Base-by-base conservation (phyloP, 1,284 basidiomycete species). In the Porodaedalea pini region DNA sequence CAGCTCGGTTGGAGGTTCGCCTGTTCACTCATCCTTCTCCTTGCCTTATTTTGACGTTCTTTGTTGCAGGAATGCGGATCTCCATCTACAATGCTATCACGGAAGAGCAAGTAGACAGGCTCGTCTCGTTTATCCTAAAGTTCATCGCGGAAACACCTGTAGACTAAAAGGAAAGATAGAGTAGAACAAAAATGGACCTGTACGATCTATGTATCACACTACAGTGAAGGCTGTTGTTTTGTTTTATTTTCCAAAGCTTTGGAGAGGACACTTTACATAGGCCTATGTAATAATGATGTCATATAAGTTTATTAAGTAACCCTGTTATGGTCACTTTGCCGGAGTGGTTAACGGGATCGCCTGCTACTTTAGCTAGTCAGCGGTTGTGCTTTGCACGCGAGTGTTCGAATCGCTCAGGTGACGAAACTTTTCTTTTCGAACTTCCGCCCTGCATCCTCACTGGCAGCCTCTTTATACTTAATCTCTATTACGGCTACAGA, bases 71-170 rank as follows among this genome's bases (percentile, higher is more conserved):
- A 13, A 88, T 97, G 57, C 88, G 97, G 15, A 85, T 90, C 3
- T 97, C 94, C 17, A 75, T 99, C 4, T 99, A 99, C 76, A 99
- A 99, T 63, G 95, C 96, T 7, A 80, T 98, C 61, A 89, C 90
- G 1, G 85, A 94, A 62, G 86, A 92, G 59, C 83, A 93, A 62
- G 78, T 78, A 0, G 85, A 88, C 61, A 75, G 71, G 56, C 67
- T 90, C 10, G 74, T 87, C 27, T 73, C 69, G 1, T 90, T 87
- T 63, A 84, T 88, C 67, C 71, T 74, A 39, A 75, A 79, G 31
- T 90, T 88, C 63, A 63, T 49, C 2, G 41, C 29, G 8, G 34
- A 58, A 21, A n/a, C 50, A 39, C 10, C 17, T 32, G 41, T 51
- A 45, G 34, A 40, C 8, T n/a, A 27, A 51, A 51, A 11, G 27